Conservation (phyloP, 2,329 filamentous ascomycete species). For the Diaporthe destruens region DNA sequence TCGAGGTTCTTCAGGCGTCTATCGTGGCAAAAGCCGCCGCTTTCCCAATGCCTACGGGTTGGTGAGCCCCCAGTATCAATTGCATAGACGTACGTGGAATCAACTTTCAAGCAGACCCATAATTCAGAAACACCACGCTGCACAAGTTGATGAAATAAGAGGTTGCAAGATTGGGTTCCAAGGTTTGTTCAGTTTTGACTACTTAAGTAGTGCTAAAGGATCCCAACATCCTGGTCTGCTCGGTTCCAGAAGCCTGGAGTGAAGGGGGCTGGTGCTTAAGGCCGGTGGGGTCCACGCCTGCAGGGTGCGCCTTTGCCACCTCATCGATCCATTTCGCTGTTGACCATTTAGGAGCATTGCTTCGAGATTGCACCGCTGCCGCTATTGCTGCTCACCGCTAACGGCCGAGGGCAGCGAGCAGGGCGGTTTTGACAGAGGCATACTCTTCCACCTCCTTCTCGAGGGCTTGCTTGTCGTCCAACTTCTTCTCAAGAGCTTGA, state of each 20-base stretch:
- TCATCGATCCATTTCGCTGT: too few species aligned
- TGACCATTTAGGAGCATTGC: too few species aligned
- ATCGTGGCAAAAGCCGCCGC: not conserved
- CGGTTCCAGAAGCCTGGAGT: not conserved
- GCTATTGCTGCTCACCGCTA: too few species aligned
- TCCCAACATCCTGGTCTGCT: not conserved
- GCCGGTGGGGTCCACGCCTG: not conserved
- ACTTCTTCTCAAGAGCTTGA: too few species aligned
- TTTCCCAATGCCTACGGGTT: not conserved
- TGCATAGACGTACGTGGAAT: not conserved
- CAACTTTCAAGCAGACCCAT: not conserved
- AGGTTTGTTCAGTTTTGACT: not conserved
- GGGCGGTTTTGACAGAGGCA: too few species aligned
- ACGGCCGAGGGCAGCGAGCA: too few species aligned
- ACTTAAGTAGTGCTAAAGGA: not conserved
- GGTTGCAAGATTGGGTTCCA: not conserved
- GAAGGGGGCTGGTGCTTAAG: too few species aligned
- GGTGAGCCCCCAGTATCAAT: not conserved
- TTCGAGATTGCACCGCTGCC: too few species aligned
- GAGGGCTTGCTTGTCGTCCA: too few species aligned
- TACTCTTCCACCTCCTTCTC: too few species aligned
- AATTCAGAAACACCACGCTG: not conserved
- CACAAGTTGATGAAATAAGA: not conserved
- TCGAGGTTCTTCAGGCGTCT: not conserved
- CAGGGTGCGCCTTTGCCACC: not conserved